Evolutionary conservation across 768 basidiomycete species (phyloP).

Genomic region (Trametes meyenii): DNA sequence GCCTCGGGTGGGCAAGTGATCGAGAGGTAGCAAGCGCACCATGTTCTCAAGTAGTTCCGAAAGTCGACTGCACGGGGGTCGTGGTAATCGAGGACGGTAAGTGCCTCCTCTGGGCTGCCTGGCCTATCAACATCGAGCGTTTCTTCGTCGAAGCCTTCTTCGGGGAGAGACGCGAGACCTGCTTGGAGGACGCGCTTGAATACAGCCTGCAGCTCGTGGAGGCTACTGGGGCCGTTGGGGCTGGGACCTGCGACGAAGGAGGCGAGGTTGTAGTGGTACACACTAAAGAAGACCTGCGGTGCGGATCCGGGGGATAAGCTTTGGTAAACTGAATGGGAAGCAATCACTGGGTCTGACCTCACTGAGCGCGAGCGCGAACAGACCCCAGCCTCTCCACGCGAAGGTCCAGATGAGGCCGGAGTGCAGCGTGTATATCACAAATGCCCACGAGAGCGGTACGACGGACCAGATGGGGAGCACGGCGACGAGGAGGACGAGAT

Average conservation of each 20-base stretch:
- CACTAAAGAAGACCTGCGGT: conserved; percentile 65
- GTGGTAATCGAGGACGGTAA: conserved; percentile 55
- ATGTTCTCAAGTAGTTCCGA: conserved; percentile 65
- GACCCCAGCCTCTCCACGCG: conserved; percentile 38
- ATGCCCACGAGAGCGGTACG: conserved; percentile 67
- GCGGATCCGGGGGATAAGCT: conserved; percentile 1
- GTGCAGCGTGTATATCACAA: conserved; percentile 51
- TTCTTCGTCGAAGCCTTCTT: conserved; percentile 58
- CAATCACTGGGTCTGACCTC: conserved; percentile 50
- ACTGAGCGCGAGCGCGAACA: conserved; percentile 54
- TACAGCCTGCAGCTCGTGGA: conserved; percentile 58
- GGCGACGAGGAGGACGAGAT: conserved; percentile 54
- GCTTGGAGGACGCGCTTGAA: conserved; percentile 65
- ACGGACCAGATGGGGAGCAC: conserved; percentile 68
- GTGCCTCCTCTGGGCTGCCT: conserved; percentile 62
- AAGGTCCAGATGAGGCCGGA: conserved; percentile 46
- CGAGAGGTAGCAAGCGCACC: conserved; percentile 32
- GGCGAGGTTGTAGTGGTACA: conserved; percentile 60
- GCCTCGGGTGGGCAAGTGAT: not conserved
- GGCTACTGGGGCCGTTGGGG: conserved; percentile 47
- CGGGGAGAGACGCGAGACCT: conserved; percentile 60
- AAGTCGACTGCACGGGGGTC: conserved; percentile 79
- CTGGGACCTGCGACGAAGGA: conserved; percentile 50
- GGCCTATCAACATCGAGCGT: conserved; percentile 51
- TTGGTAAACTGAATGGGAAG: not conserved